Conservation (phyloP, 2,329 filamentous ascomycete genomes). For the Colletotrichum agaves region DNA sequence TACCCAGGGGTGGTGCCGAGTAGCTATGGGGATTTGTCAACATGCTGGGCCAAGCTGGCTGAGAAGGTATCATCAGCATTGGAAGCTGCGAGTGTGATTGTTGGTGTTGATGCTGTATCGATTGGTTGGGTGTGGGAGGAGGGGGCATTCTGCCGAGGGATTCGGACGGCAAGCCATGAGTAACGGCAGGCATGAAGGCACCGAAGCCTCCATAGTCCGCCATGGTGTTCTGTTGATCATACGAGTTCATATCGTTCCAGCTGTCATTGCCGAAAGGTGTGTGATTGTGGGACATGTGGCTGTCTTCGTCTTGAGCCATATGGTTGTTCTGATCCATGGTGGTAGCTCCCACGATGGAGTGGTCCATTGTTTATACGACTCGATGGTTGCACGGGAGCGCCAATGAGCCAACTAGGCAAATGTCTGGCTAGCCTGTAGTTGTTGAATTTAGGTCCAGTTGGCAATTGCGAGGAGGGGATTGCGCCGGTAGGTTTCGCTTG, state of each 20-base stretch:
- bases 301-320: slow-evolving; percentile 52
- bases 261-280: slow-evolving; percentile 56
- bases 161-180: slow-evolving; percentile 60
- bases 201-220: slow-evolving; percentile 71
- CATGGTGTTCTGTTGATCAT: slow-evolving; percentile 74
- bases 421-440: slow-evolving; percentile 11
- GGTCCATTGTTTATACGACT: slow-evolving; percentile 53
- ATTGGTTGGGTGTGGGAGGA: slow-evolving; percentile 63
- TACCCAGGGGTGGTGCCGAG: slow-evolving; percentile 66
- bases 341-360: slow-evolving; percentile 56
- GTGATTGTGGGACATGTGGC: slow-evolving; percentile 47
- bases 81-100: slow-evolving; percentile 66
- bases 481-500: slow-evolving; percentile 28
- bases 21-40: slow-evolving; percentile 77
- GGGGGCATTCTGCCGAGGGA: slow-evolving; percentile 65
- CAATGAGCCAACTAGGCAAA: slow-evolving; percentile 9
- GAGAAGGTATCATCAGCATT: slow-evolving; percentile 76
- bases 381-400: neutral
- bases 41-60: slow-evolving; percentile 82
- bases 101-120: slow-evolving; percentile 47
- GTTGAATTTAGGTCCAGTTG: slow-evolving; percentile 30
- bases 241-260: slow-evolving; percentile 69
- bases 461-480: slow-evolving; percentile 29
- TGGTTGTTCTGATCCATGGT: slow-evolving; percentile 60
- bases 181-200: slow-evolving; percentile 65